Conservation (phyloP, 495 filamentous ascomycete genomes). For the Annulohypoxylon stygium region DNA sequence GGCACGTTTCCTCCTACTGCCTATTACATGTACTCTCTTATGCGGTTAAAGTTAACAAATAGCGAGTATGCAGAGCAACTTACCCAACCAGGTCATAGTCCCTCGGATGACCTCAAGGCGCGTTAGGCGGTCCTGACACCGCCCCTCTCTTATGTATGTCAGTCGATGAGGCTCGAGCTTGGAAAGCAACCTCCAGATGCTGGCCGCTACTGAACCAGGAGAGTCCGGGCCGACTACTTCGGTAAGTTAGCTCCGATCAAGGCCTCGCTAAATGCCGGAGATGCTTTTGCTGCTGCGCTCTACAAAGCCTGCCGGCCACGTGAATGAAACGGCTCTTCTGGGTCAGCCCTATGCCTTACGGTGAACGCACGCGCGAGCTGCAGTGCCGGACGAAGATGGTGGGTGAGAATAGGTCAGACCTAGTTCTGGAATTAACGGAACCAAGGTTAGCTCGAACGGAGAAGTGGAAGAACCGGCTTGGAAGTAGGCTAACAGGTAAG, state of each 20-base stretch:
- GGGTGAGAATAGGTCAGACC: conserved; percentile 35
- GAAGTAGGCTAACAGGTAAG: conserved; percentile 32
- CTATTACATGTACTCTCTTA: not conserved
- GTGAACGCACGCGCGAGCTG: conserved; percentile 35
- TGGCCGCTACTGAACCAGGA: conserved; percentile 6
- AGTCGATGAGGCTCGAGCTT: conserved; percentile 31
- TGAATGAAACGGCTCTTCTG: conserved; percentile 24
- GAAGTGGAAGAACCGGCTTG: conserved; percentile 26
- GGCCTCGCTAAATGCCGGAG: conserved; percentile 20
- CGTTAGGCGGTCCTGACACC: conserved; percentile 14
- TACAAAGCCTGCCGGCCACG: conserved; percentile 34
- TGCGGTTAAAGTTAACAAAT: conserved; percentile 18
- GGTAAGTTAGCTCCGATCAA: conserved; percentile 23
- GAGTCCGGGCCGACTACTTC: conserved; percentile 15
- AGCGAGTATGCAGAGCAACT: conserved; percentile 25
- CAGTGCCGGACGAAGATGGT: conserved; percentile 35
- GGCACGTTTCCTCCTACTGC: conserved; percentile 26
- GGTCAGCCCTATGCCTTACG: conserved; percentile 46
- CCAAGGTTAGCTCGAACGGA: conserved; percentile 30
- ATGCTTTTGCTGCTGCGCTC: not conserved
- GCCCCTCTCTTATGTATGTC: conserved; percentile 29
- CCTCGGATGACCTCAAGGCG: conserved; percentile 16
- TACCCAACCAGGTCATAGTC: conserved; percentile 46
- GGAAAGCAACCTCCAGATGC: conserved; percentile 6
- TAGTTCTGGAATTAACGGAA: conserved; percentile 33